Base-by-base conservation (phyloP, 495 filamentous ascomycete species). In the Elasticomyces elasticus region DNA sequence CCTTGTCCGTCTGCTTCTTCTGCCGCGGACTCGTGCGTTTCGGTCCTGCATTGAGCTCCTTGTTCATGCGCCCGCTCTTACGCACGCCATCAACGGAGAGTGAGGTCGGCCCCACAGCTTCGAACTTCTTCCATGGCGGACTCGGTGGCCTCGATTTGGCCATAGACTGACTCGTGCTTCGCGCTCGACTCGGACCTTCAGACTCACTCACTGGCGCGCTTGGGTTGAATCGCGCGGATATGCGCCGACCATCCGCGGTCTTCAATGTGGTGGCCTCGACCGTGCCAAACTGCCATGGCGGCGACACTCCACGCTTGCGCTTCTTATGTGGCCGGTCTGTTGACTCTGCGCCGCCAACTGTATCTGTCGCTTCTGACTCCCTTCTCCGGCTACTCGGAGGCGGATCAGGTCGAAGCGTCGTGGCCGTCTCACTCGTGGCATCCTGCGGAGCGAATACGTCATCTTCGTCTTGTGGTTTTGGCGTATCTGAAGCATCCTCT, bases 81-180 rank as follows among this genome's bases (percentile, higher is more conserved):
- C 92, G 79, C 57, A 81, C 82, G 41, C 92, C 92, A 71, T 87
- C 83, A 57, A 83, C 81, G 23, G 83, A 69, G 59, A 95, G 87
- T 0, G 86, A 84, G 9, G 92, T 87, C 3, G 92, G 92, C 0
- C 91, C 94, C 40, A 94, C 87, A 24, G 81, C 85, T 42, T 85
- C 82, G 48, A 85, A 73, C 67, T 82, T 91, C 72, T 92, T 97
- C 92, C 92, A 98, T 23, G 92, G 92, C 53, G 92, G 92, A 27
- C 92, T 96, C 50, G 68, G 65, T 43, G 71, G 69, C 49, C 79
- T 74, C 44, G 77, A 71, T 24, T 49, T 53, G 4, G 31, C 13
- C 19, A 31, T 28, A 4, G 42, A 49, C 44, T 58, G 50, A 40
- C 58, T 44, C 35, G 30, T 13, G 31, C 54, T 51, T 22, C 43